phyloP scores from a whole-genome alignment of 2,329 filamentous ascomycete species.

The Fusarium sulawesiense region DNA sequence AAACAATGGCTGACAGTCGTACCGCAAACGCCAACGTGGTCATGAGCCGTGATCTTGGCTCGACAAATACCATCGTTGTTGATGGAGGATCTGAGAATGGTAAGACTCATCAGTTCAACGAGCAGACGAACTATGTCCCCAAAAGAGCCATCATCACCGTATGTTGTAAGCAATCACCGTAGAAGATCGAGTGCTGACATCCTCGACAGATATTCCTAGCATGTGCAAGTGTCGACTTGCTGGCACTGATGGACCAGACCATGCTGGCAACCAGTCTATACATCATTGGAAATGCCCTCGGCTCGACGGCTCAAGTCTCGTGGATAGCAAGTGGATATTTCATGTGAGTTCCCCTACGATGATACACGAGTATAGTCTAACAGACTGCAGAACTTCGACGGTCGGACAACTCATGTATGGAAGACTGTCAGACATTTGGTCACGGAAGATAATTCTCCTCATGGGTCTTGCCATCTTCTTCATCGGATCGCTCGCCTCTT shows the following conservation, averaged over 20 bases:
- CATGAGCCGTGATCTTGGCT: slow-evolving; percentile 17
- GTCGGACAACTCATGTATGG: slow-evolving; percentile 61
- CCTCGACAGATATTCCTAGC: slow-evolving; percentile 64
- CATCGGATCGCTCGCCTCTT: slow-evolving; percentile 57
- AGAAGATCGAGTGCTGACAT: accelerated
- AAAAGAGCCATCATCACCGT: slow-evolving; percentile 64
- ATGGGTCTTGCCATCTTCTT: slow-evolving; percentile 57
- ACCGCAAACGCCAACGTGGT: not conserved
- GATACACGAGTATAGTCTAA: not conserved
- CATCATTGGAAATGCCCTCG: slow-evolving; percentile 63
- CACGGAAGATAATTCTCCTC: slow-evolving; percentile 56
- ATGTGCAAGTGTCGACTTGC: slow-evolving; percentile 65
- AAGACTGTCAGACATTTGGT: slow-evolving; percentile 60
- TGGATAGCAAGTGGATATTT: slow-evolving; percentile 69
- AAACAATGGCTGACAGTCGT: not conserved
- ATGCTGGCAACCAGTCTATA: slow-evolving; percentile 66
- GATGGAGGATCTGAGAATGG: slow-evolving; percentile 30
- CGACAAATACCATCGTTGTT: slow-evolving; percentile 4
- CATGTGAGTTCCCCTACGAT: slow-evolving; percentile 54
- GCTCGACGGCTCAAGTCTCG: slow-evolving; percentile 61
- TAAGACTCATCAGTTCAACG: slow-evolving; percentile 58
- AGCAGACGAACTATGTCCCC: slow-evolving; percentile 68
- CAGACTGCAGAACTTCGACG: slow-evolving; percentile 54
- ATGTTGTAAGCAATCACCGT: not conserved
- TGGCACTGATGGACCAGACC: slow-evolving; percentile 69